Evolutionary conservation across 1,284 basidiomycete species (phyloP).

Genomic region (Ganoderma leucocontextum): DNA sequence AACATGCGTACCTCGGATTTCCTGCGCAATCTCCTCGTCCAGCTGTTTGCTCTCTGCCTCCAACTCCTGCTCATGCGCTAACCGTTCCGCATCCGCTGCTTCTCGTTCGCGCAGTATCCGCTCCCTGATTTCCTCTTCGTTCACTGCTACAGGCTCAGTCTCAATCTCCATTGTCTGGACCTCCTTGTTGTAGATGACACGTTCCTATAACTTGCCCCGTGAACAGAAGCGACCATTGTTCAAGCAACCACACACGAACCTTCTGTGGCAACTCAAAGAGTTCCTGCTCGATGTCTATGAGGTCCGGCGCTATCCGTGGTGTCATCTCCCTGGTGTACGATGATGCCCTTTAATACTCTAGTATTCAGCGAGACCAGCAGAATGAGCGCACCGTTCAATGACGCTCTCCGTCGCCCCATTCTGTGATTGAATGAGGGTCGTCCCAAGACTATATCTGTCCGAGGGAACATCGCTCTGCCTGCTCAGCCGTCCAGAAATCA

Average conservation of each 20-base stretch:
- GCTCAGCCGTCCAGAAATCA: slow-evolving; percentile 66
- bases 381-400: slow-evolving; percentile 62
- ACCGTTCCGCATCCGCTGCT: slow-evolving; percentile 71
- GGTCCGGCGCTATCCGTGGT: slow-evolving; percentile 72
- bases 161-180: slow-evolving; percentile 86
- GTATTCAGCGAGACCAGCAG: no score
- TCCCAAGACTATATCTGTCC: slow-evolving; percentile 44
- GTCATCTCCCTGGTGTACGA: slow-evolving; percentile 60
- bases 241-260: slow-evolving; percentile 49
- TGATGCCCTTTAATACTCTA: not conserved
- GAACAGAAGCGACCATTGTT: not conserved
- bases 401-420: slow-evolving; percentile 71
- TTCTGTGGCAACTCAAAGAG: slow-evolving; percentile 90
- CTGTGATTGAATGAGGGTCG: slow-evolving; percentile 54
- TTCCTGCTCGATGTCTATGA: slow-evolving; percentile 88
- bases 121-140: slow-evolving; percentile 80
- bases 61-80: slow-evolving; percentile 79
- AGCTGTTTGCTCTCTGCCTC: slow-evolving; percentile 82
- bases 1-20: slow-evolving; percentile 70
- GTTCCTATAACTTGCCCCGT: slow-evolving; percentile 58
- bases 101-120: slow-evolving; percentile 70
- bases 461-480: slow-evolving; percentile 72
- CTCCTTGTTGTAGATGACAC: slow-evolving; percentile 94
- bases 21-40: slow-evolving; percentile 84
- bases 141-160: slow-evolving; percentile 50